Conservation (phyloP, 2,329 filamentous ascomycete species). For the Alternaria consortialis region DNA sequence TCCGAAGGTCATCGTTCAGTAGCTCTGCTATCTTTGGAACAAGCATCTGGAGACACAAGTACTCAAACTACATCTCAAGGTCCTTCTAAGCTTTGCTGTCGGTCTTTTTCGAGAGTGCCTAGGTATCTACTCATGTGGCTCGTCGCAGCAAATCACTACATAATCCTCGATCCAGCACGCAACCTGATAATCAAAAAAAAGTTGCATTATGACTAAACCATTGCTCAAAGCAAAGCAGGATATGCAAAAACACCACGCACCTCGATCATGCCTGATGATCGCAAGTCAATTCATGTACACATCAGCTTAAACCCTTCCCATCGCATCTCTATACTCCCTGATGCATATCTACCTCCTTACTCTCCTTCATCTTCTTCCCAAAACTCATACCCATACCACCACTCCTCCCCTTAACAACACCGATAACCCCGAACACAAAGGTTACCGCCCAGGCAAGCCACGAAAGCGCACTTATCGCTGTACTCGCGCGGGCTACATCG, state of each 20-base stretch:
- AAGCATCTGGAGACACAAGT: neutral
- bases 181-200: neutral
- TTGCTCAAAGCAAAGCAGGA: constrained; percentile 8
- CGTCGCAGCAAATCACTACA: too few relatives aligned
- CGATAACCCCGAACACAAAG: constrained; percentile 39
- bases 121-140: too few relatives aligned
- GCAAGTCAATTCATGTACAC: constrained; percentile 1
- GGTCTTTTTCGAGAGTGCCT: too few relatives aligned
- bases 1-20: neutral
- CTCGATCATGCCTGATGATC: constrained; percentile 37
- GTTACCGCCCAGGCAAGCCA: constrained; percentile 62
- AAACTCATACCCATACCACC: constrained; percentile 13
- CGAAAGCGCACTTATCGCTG: constrained; percentile 72
- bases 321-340: constrained; percentile 48
- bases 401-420: constrained; percentile 36
- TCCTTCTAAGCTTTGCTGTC: too few relatives aligned
- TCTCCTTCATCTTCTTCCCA: constrained; percentile 23
- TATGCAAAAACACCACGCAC: constrained; percentile 7
- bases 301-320: neutral
- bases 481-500: constrained; percentile 68
- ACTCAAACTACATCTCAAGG: too few relatives aligned
- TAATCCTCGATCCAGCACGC: too few relatives aligned
- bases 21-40: neutral
- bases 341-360: constrained; percentile 50
- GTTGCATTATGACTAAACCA: neutral